A percentile compares a stretch with the other conserved stretches of the same genome.
phyloP scores from a whole-genome alignment of 331 rosid species.

The Rosa hybrid region DNA sequence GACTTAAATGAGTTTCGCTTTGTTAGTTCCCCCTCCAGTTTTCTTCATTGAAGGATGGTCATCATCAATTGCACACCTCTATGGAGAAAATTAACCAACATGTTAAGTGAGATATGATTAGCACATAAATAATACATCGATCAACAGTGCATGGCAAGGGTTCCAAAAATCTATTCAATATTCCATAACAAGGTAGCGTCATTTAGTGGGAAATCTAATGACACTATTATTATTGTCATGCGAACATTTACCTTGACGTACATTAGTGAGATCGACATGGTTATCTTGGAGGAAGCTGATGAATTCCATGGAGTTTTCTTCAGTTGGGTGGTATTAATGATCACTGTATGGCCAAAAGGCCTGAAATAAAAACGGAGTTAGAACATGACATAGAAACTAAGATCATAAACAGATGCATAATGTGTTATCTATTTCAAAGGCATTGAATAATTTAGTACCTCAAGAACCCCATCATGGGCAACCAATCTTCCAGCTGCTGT shows the following conservation, averaged over 20 bases:
- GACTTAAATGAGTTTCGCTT: slow-evolving; percentile 33
- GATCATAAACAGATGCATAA: background rate
- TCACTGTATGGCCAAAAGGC: slow-evolving; percentile 99
- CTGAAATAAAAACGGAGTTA: slow-evolving; percentile 38
- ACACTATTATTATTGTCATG: background rate
- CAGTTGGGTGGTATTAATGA: slow-evolving; percentile 97
- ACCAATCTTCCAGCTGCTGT: slow-evolving; percentile 96
- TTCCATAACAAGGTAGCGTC: background rate
- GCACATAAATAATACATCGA: background rate
- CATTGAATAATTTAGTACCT: slow-evolving; percentile 40
- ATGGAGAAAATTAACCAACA: slow-evolving; percentile 6
- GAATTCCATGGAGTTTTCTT: slow-evolving; percentile 84
- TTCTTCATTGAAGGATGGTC: slow-evolving; percentile 45
- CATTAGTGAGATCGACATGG: slow-evolving; percentile 77
- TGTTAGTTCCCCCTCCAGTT: slow-evolving; percentile 18
- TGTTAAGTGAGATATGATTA: background rate
- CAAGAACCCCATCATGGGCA: slow-evolving; percentile 61
- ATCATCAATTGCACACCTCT: slow-evolving; percentile 86
- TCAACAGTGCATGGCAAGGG: background rate
- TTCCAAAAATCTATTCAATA: background rate
- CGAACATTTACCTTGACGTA: slow-evolving; percentile 62
- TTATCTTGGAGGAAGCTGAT: slow-evolving; percentile 74
- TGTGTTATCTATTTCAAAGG: background rate
- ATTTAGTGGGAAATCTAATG: background rate
- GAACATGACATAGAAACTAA: background rate